Base-by-base conservation (phyloP, 208 protist species). In the Crithidia thermophila region DNA sequence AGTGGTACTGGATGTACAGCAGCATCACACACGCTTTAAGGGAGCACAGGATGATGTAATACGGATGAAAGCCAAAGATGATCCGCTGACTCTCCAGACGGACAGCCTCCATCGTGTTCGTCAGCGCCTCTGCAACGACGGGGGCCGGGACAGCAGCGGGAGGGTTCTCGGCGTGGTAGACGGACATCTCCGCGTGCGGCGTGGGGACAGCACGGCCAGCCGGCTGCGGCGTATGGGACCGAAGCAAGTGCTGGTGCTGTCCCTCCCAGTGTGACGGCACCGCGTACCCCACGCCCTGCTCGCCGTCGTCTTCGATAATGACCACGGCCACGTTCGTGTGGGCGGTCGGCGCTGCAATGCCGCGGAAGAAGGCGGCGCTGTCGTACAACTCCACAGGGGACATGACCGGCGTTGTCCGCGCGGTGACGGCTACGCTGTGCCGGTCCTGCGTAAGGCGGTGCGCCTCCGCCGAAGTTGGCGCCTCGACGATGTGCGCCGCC, bases 1-100 rank as follows among this genome's bases (percentile, higher is more conserved):
- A 86, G 46, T 85, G 72, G 56, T 88, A 91, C 36, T 91, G 85
- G 34, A 91, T 49, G 43, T 81, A 75, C 31, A 91, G 42, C 28
- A 91, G 69, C 79, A 91, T 83, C 20, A 50, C 52, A 8, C 85
- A 64, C 10, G 76, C 78, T 43, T 91, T 91, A 55, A 42, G 13
- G n/a, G 82, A 75, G 21, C 79, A 71, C 28, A 81, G 30, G 25
- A 84, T 78, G 63, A 91, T 86, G 58, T 83, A 91, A 56, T 75
- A 69, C 0, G 79, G 70, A 47, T 88, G 71, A 42, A 76, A 86
- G 11, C 49, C 39, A 59, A 91, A 84, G 25, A 91, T 58, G 30
- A 82, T 36, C 10, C 58, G 73, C 63, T 91, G 85, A 50, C 67
- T 81, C 55, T 75, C 71, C 1, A 64, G 64, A 11, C 85, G 65